Percentiles rank a stretch among this genome's conserved stretches.
phyloP scores from a whole-genome alignment of 177 flowering plant genomes.

The Telopea speciosissima region DNA sequence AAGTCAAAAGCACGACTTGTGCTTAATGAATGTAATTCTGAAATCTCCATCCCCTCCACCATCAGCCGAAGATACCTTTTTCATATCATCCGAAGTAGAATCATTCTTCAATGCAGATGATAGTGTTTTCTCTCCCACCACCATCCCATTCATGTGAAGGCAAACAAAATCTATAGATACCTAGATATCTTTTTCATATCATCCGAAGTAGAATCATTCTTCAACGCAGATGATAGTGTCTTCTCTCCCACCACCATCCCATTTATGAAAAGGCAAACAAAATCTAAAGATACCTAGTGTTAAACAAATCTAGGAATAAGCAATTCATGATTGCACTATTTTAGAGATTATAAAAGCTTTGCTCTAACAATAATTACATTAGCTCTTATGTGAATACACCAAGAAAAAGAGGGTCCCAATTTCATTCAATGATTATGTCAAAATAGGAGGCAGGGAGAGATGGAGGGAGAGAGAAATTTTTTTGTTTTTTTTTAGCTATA shows the following conservation, averaged over 20 bases:
- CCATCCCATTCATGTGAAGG: conserved; percentile 60
- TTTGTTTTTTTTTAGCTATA: too few species aligned
- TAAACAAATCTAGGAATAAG: not conserved
- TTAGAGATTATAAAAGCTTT: not conserved
- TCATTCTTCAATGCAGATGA: conserved; percentile 25
- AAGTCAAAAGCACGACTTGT: conserved; percentile 21
- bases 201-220: conserved; percentile 21
- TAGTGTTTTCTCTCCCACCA: conserved; percentile 51
- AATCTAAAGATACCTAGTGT: conserved; percentile 42
- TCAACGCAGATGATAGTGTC: conserved; percentile 27
- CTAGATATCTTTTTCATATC: conserved; percentile 21
- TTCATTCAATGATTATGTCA: not conserved
- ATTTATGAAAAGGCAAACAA: conserved; percentile 51
- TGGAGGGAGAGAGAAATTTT: too few species aligned
- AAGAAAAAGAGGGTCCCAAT: not conserved
- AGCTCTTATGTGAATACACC: not conserved
- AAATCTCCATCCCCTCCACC: conserved; percentile 22
- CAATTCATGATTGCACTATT: not conserved
- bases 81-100: conserved; percentile 18
- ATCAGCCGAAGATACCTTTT: conserved; percentile 28
- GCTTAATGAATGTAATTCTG: conserved; percentile 40
- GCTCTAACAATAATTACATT: not conserved
- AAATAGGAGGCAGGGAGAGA: too few species aligned
- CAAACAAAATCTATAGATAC: conserved; percentile 38
- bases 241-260: conserved; percentile 63